These are phyloP conservation scores for Nitzschia putrida DNA, from an alignment of 108 stramenopile genomes.

Conservation along the genomic window DNA sequence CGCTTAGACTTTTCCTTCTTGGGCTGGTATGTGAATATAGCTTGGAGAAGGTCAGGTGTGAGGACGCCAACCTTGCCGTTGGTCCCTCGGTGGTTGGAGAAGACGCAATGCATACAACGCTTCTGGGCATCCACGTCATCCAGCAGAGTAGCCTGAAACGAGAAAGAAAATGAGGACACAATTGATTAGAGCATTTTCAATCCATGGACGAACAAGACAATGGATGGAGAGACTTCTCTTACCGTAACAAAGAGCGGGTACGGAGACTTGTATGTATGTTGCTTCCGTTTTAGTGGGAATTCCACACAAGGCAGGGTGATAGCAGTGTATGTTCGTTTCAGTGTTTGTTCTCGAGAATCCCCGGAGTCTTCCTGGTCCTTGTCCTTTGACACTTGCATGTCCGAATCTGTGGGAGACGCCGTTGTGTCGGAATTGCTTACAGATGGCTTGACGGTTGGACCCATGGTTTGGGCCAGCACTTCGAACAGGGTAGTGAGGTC, in stretches of 20 bases:
- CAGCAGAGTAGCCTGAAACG: slow-evolving; percentile 64
- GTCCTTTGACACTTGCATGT: background rate
- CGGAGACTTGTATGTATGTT: background rate
- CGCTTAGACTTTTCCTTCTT: background rate
- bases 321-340: slow-evolving; percentile 28
- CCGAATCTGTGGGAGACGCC: background rate
- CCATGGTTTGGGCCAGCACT: slow-evolving; percentile 63
- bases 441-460: slow-evolving; percentile 7
- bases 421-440: background rate
- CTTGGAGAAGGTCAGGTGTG: slow-evolving; percentile 61
- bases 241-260: slow-evolving; percentile 1
- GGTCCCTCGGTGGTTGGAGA: slow-evolving; percentile 67
- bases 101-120: slow-evolving; percentile 76
- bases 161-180: background rate
- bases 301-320: slow-evolving; percentile 55
- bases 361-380: background rate
- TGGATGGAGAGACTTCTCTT: too few relatives aligned
- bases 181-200: background rate
- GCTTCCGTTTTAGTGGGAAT: slow-evolving; percentile 34
- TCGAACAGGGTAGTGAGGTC: slow-evolving; percentile 79
- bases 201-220: too few relatives aligned
- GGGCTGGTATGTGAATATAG: slow-evolving; percentile 36
- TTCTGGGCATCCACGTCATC: slow-evolving; percentile 63
- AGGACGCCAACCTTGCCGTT: slow-evolving; percentile 65
- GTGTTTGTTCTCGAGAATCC: too few relatives aligned